Evolutionary conservation across 2,329 filamentous ascomycete genomes (phyloP), one percentile per base, ranked within the genome.

Genomic region (Chalara sp.): DNA sequence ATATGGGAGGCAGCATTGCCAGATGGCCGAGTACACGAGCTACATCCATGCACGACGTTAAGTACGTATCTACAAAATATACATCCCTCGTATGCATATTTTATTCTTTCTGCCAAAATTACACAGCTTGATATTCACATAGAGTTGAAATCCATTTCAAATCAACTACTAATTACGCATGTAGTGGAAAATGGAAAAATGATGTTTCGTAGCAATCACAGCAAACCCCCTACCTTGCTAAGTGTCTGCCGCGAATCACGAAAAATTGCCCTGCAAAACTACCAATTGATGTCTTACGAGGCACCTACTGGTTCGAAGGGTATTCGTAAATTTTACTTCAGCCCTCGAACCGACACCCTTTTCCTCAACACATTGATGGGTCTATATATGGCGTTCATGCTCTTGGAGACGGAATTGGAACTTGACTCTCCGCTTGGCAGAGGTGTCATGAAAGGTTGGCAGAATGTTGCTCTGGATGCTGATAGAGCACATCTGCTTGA

Each of bases 121-220:
- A 21, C 21, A 21, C 21, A 21, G 21, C 21, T 21, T 21, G 21
- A 21, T 21, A 21, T 21, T 21, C 21, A 21, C 21, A 21, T 37
- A 37, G 35, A 37, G 35, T n/a, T n/a, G 35, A 37, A 8, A 37
- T 37, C 35, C 2, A 21, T 21, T 21, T 21, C 21, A 21, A 21
- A 21, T 21, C 3, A 21, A 21, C 21, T 21, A 21, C 21, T 21
- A 21, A 21, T 21, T 37, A 37, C 35, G 35, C 61, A 58, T 39
- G 57, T 63, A 30, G 63, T 45, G 6, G 43, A 65, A 47, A 61
- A 65, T 32, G 56, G 62, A 37, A 58, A 58, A 42, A 63, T 63
- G 53, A 65, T 59, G 28, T 63, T 65, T 45, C 61, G 62, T n/a
- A 63, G 60, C 21, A 65, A 65, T 52, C 56, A 53, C 32, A 54